A percentile compares a stretch with the other conserved stretches of the same genome.
Evolutionary conservation across 2,329 filamentous ascomycete species (phyloP).

Genomic region (Chaetothyriales sp.): DNA sequence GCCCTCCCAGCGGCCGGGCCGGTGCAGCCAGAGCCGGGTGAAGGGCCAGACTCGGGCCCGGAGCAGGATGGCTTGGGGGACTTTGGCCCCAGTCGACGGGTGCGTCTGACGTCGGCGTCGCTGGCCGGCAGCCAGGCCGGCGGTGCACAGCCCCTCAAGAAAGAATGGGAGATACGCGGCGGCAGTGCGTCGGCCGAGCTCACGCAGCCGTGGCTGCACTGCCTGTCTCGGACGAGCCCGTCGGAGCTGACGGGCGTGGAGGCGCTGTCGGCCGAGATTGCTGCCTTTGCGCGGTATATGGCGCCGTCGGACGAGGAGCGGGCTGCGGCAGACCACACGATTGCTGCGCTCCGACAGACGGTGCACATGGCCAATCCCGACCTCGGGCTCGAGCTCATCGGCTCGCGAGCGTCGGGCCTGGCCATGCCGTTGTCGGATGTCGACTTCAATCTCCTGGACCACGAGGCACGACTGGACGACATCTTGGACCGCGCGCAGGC

Average conservation of each 20-base stretch:
- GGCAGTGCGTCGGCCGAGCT: not conserved
- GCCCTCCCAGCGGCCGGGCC: not conserved
- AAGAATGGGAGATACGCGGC: not conserved
- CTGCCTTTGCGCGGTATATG: slow-evolving; percentile 32
- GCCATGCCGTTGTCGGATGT: slow-evolving; percentile 41
- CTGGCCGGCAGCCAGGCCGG: not conserved
- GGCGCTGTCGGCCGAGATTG: slow-evolving; percentile 33
- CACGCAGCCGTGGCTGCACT: not conserved
- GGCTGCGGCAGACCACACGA: slow-evolving; percentile 18
- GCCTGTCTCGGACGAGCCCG: not conserved
- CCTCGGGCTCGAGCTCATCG: slow-evolving; percentile 32
- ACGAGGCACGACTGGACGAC: slow-evolving; percentile 1
- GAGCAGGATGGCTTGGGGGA: not conserved
- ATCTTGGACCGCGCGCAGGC: slow-evolving; percentile 1
- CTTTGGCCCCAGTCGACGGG: not conserved
- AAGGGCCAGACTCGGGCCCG: not conserved
- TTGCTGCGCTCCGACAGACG: slow-evolving; percentile 20
- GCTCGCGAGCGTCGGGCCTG: slow-evolving; percentile 41
- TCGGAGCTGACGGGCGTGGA: not conserved
- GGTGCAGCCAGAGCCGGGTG: not conserved
- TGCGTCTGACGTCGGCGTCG: not conserved
- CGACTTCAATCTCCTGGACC: slow-evolving; percentile 30
- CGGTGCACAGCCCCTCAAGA: not conserved
- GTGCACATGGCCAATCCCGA: slow-evolving; percentile 20
- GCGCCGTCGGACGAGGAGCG: slow-evolving; percentile 32